Evolutionary conservation across 2,329 filamentous ascomycete genomes (phyloP).

Genomic region (Claviceps sp.): DNA sequence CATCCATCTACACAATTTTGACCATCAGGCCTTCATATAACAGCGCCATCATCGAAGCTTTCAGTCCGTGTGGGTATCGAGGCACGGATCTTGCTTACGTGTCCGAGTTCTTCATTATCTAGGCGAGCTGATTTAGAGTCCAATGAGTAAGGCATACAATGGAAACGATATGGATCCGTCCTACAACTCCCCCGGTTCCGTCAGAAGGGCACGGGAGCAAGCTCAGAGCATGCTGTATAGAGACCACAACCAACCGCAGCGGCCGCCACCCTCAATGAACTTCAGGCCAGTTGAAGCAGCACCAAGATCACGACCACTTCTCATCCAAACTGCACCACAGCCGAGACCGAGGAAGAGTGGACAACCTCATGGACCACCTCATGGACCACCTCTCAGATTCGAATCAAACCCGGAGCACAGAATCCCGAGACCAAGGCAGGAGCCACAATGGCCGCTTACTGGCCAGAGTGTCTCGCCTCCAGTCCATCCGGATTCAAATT

Average conservation of each 20-base stretch:
- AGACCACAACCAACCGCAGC: conserved; percentile 12
- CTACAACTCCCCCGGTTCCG: conserved; percentile 31
- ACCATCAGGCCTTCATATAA: neutral
- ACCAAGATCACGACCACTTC: neutral
- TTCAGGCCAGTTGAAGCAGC: neutral
- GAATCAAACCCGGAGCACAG: conserved; percentile 11
- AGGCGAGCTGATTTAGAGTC: conserved; percentile 9
- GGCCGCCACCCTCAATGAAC: conserved; percentile 10
- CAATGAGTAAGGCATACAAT: conserved; percentile 45
- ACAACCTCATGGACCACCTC: conserved; percentile 7
- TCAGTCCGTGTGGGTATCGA: neutral
- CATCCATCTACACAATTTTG: neutral
- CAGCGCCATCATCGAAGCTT: conserved; percentile 4
- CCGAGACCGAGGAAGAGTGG: conserved; percentile 10
- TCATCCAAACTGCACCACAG: conserved; percentile 5
- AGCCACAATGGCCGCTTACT: conserved; percentile 41
- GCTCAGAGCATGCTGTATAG: conserved; percentile 26
- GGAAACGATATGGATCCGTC: conserved; percentile 37
- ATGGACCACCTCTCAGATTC: conserved; percentile 9
- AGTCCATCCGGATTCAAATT: conserved; percentile 20
- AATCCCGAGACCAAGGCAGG: conserved; percentile 40
- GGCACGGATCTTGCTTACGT: neutral
- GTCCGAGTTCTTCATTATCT: neutral
- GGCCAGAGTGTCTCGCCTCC: conserved; percentile 23
- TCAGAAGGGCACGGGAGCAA: conserved; percentile 41